Percentiles rank a stretch among this genome's conserved stretches.
phyloP scores from a whole-genome alignment of 2,329 filamentous ascomycete species.

The Arthrobotrys entomopaga region DNA sequence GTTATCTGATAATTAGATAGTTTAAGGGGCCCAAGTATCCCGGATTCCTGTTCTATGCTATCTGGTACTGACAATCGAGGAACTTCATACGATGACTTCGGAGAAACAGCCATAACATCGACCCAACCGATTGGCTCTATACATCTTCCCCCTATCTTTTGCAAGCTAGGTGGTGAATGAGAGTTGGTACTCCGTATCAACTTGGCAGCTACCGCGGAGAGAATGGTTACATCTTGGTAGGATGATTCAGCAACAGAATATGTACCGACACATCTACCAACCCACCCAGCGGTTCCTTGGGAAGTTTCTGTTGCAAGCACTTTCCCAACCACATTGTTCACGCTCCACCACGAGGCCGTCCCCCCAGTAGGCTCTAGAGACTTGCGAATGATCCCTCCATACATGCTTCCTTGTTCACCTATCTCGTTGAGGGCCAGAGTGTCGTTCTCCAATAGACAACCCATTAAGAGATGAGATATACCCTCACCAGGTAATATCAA shows the following conservation, averaged over 20 bases:
- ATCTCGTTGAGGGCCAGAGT: constrained; percentile 69
- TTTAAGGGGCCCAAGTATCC: constrained; percentile 68
- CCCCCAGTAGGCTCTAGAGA: constrained; percentile 68
- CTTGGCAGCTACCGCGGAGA: constrained; percentile 64
- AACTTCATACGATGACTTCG: constrained; percentile 67
- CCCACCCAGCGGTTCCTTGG: constrained; percentile 71
- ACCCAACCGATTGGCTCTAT: constrained; percentile 48
- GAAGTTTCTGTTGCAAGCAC: constrained; percentile 72
- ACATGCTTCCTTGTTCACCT: constrained; percentile 71
- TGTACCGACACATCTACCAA: constrained; percentile 69
- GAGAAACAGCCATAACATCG: constrained; percentile 55
- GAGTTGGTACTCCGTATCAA: constrained; percentile 15
- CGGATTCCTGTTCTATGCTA: constrained; percentile 70
- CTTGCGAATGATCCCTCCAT: constrained; percentile 67
- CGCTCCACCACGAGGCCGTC: constrained; percentile 73
- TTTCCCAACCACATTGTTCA: constrained; percentile 72
- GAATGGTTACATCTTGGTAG: constrained; percentile 68
- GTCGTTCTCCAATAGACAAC: constrained; percentile 73
- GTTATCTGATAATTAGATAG: constrained; percentile 66
- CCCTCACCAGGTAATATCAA: constrained; percentile 73
- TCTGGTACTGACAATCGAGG: constrained; percentile 70
- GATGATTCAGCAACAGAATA: constrained; percentile 66
- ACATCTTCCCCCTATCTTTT: constrained; percentile 1
- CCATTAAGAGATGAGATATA: constrained; percentile 73
- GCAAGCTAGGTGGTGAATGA: background rate